Base-by-base conservation (phyloP, 1,284 basidiomycete species). In the Lentinus polychrous region DNA sequence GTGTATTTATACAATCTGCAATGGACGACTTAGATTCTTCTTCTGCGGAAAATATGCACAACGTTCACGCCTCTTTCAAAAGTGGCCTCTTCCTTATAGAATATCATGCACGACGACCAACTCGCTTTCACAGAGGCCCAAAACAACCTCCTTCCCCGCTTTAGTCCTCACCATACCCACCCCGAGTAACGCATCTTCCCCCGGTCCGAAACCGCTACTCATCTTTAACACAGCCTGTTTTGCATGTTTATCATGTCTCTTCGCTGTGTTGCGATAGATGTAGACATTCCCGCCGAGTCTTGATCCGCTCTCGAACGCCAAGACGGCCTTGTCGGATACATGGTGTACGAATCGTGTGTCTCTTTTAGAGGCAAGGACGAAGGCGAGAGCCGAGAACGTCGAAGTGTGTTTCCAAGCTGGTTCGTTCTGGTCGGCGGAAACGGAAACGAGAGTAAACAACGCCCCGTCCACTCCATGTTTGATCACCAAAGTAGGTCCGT, bases 301-400 rank as follows among this genome's bases (percentile, higher is more conserved):
- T 27, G 73, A 63, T 22, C 89, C 86, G 50, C 81, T 79, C 61
- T 95, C 93, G 56, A 96, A 91, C 0, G 88, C 91, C 43, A 93
- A 69, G 0, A 89, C 82, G 7, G 74, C 72, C 32, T 68, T 60
- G 1, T 67, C 59, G 1, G 73, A 64, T 27, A 81, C 65, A 59
- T 95, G 91, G 57, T 85, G 76, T 1, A 86, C 86, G 66, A 94
- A 91, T 11, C 89, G 78, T 0, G 86, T 81, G 64, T 95, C 92
- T 22, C 82, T 82, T 65, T 99, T 99, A 3, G 92, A 94, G 1
- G 93, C 92, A 24, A 99, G 75, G 15, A 98, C 95, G 61, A 97
- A 99, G 1, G 91, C 78, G 3, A 99, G 76, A 0, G 94, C 95
- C 3, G 91, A 85, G 62, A 84, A 91, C 0, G 93, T 96, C 8